These are phyloP conservation scores for Forsythia suspensa DNA, from an alignment of 257 asterid genomes.

Conservation along the genomic window DNA sequence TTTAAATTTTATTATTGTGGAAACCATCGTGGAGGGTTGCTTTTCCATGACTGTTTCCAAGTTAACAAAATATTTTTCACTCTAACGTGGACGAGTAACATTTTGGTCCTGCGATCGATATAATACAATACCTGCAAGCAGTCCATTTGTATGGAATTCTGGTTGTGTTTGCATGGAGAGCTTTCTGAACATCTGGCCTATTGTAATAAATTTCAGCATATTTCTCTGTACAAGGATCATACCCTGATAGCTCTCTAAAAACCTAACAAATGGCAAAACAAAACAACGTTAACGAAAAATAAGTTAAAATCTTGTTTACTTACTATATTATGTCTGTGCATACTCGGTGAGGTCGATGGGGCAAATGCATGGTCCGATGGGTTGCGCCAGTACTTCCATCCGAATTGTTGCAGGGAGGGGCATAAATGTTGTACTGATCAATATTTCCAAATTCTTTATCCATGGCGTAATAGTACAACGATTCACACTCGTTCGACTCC, in stretches of 20 bases:
- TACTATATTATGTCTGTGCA: neutral
- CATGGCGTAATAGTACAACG: conserved; percentile 87
- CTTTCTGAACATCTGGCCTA: conserved; percentile 82
- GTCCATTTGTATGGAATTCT: conserved; percentile 88
- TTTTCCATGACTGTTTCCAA: neutral
- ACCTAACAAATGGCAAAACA: conserved; percentile 15
- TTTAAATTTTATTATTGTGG: neutral
- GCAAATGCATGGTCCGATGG: conserved; percentile 63
- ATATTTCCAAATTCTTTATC: conserved; percentile 91
- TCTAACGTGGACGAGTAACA: too few relatives aligned
- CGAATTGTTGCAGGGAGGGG: conserved; percentile 76
- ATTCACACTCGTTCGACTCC: conserved; percentile 80
- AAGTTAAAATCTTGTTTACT: neutral
- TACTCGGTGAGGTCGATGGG: conserved; percentile 66
- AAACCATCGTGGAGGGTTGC: too few relatives aligned
- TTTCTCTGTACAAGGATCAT: conserved; percentile 92
- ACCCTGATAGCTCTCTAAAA: conserved; percentile 53
- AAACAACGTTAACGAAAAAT: neutral
- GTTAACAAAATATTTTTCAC: too few relatives aligned
- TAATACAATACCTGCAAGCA: conserved; percentile 75
- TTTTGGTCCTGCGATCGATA: neutral
- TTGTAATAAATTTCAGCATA: conserved; percentile 87
- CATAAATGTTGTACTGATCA: conserved; percentile 93
- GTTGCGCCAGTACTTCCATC: conserved; percentile 51
- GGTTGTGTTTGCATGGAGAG: conserved; percentile 79